phyloP scores from a whole-genome alignment of 164 flowering plant genomes.

The Brasenia schreberi region DNA sequence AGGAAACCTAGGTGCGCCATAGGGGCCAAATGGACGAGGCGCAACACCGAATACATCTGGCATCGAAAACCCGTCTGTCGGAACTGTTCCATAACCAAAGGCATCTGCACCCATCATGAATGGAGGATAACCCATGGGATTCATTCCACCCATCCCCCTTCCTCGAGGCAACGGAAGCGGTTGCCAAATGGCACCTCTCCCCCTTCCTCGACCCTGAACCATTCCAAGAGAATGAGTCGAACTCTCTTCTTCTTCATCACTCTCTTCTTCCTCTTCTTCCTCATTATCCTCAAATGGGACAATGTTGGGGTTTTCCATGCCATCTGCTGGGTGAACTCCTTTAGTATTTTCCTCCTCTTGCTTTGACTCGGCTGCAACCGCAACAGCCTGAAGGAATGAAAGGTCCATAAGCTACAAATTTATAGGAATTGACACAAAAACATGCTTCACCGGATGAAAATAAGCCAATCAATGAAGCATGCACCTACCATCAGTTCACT shows the following conservation, averaged over 20 bases:
- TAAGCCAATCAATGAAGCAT: neutral
- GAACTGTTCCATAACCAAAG: conserved; percentile 54
- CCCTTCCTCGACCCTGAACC: conserved; percentile 31
- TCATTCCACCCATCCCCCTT: conserved; percentile 84
- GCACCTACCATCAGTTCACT: conserved; percentile 93
- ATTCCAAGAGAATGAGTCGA: conserved; percentile 26
- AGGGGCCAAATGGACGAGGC: conserved; percentile 75
- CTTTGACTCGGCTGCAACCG: conserved; percentile 77
- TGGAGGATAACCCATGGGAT: conserved; percentile 77
- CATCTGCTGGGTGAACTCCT: conserved; percentile 59
- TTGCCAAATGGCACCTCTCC: neutral
- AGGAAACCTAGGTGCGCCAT: conserved; percentile 37
- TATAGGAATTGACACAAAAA: neutral
- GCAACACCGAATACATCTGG: conserved; percentile 59
- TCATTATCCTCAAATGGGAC: conserved; percentile 97
- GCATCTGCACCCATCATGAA: conserved; percentile 83
- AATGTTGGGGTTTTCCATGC: conserved; percentile 75
- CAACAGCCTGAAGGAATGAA: conserved; percentile 39
- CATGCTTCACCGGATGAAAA: neutral
- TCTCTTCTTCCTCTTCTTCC: conserved; percentile 95
- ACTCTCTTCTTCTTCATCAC: conserved; percentile 80
- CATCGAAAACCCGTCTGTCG: conserved; percentile 58
- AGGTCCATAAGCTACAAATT: neutral
- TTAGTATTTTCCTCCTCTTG: conserved; percentile 91
- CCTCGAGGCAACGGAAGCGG: conserved; percentile 20